phyloP scores from a whole-genome alignment of 495 filamentous ascomycete genomes.

The Penicillium coprophilum region DNA sequence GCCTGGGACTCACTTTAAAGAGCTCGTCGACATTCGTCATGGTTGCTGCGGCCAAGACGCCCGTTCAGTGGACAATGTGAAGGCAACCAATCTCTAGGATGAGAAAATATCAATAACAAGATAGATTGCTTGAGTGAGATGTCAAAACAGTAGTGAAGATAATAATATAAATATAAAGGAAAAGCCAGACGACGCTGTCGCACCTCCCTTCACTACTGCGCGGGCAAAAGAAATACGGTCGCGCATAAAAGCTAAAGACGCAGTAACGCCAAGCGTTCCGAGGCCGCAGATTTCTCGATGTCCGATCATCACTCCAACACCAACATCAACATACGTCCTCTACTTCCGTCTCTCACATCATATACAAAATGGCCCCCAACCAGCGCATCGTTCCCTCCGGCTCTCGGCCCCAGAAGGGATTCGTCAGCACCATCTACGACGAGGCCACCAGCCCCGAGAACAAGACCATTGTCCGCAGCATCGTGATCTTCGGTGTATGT shows the following conservation, averaged over 20 bases:
- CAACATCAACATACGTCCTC: slow-evolving; percentile 10
- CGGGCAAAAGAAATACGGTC: slow-evolving; percentile 40
- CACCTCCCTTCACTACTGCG: slow-evolving; percentile 22
- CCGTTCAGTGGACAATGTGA: not conserved
- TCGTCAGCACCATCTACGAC: slow-evolving; percentile 55
- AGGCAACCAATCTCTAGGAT: not conserved
- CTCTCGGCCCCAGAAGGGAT: slow-evolving; percentile 46
- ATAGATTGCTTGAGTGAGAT: not conserved
- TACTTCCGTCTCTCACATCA: slow-evolving; percentile 11
- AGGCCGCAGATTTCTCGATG: slow-evolving; percentile 46
- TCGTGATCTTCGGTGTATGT: slow-evolving; percentile 73
- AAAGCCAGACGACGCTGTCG: slow-evolving; percentile 2
- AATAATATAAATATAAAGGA: not conserved
- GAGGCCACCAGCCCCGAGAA: slow-evolving; percentile 72
- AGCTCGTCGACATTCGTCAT: slow-evolving; percentile 82
- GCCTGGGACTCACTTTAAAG: slow-evolving; percentile 63
- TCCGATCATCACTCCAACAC: slow-evolving; percentile 21
- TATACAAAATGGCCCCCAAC: slow-evolving; percentile 42
- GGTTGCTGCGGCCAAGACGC: slow-evolving; percentile 22
- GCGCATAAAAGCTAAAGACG: slow-evolving; percentile 35
- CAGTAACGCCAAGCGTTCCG: slow-evolving; percentile 41
- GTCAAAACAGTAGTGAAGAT: not conserved
- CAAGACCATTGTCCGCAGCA: slow-evolving; percentile 67
- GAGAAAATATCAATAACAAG: no score
- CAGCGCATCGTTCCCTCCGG: slow-evolving; percentile 40